Conservation (phyloP, 73 alveolate genomes). For the Effrenium voratum region DNA sequence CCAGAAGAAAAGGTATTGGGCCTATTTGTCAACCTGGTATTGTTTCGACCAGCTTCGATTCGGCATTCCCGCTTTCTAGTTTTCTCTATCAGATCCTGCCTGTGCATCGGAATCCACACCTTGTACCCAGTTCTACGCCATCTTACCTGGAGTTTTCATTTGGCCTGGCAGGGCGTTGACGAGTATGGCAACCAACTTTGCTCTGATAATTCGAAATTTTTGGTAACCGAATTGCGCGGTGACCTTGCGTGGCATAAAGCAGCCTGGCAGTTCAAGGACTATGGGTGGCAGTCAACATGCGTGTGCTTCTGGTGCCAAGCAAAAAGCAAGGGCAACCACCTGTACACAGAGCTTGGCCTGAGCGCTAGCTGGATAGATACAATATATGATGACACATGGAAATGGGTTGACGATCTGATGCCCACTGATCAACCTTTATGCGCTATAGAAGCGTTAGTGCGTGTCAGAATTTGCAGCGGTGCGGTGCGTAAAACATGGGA, state of each 20-base stretch:
- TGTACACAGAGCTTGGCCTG: not conserved
- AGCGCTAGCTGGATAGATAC: not conserved
- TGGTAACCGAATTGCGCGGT: constrained; percentile 21
- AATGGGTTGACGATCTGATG: not conserved
- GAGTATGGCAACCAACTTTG: not conserved
- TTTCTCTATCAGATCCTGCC: not conserved
- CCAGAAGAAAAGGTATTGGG: not conserved
- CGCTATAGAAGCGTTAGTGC: not conserved
- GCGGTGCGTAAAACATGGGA: not conserved
- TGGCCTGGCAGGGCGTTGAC: not conserved
- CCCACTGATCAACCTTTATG: not conserved
- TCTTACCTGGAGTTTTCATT: not conserved
- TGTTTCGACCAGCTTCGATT: constrained; percentile 3
- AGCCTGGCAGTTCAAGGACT: not conserved
- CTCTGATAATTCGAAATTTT: not conserved
- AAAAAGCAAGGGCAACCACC: not conserved
- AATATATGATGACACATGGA: not conserved
- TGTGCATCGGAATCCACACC: not conserved
- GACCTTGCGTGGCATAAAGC: constrained; percentile 32
- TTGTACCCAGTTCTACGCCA: not conserved
- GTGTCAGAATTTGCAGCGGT: not conserved
- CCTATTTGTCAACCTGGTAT: not conserved
- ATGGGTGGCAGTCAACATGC: constrained; percentile 24
- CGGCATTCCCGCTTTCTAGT: not conserved
- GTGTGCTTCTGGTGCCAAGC: constrained; percentile 44